Percentiles rank a stretch among this genome's conserved stretches.
Conservation (phyloP, 2,329 filamentous ascomycete species). For the Drechslerella coelobrocha region DNA sequence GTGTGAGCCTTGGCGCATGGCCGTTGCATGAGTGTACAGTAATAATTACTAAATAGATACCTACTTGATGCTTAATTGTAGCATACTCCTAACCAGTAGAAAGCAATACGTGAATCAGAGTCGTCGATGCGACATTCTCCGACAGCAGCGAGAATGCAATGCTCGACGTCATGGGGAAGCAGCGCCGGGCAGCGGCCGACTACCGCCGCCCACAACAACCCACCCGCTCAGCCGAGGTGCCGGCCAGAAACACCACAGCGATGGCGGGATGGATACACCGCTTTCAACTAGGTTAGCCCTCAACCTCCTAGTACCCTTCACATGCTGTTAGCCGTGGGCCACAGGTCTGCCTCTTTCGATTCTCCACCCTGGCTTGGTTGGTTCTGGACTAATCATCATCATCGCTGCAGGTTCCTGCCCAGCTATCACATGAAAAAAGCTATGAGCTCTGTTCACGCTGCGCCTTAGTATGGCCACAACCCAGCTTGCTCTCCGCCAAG, state of each 20-base stretch:
- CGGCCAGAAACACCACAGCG: not conserved
- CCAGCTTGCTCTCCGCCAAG: not conserved
- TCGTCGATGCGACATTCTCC: slow-evolving; percentile 1
- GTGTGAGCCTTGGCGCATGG: slow-evolving; percentile 5
- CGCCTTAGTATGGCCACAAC: not conserved
- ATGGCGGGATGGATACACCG: not conserved
- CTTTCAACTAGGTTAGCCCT: not conserved
- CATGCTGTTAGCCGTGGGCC: no score
- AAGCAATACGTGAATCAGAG: not conserved
- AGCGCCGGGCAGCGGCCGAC: slow-evolving; percentile 44
- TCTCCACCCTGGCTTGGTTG: no score
- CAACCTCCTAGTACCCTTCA: no score
- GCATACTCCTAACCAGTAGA: not conserved
- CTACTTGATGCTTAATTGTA: not conserved
- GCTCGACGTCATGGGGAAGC: slow-evolving; percentile 9
- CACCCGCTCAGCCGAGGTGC: slow-evolving; percentile 49
- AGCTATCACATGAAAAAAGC: not conserved
- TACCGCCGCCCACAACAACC: slow-evolving; percentile 20
- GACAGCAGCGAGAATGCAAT: not conserved
- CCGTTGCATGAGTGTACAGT: slow-evolving; percentile 3
- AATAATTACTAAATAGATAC: no score
- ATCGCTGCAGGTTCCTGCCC: no score
- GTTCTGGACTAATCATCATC: no score
- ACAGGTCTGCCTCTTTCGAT: no score
- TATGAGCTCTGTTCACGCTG: not conserved